A percentile compares a stretch with the other conserved stretches of the same genome.
These are phyloP conservation scores for Candida coleopterorum DNA, from an alignment of 805 yeast genomes.

Conservation along the genomic window DNA sequence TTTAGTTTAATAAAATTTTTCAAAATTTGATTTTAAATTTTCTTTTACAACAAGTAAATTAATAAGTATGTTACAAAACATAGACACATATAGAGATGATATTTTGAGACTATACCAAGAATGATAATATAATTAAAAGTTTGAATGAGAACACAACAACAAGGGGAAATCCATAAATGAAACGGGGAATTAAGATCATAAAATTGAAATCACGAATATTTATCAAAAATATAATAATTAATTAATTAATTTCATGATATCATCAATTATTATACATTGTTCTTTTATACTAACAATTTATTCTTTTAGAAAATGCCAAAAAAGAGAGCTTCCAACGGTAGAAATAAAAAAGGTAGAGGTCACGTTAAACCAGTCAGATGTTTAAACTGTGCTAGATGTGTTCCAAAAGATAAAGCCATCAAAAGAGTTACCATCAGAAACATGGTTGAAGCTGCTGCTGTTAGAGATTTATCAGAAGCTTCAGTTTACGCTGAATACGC, in stretches of 20 bases:
- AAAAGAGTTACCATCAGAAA: conserved; percentile 99
- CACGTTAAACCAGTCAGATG: conserved; percentile 99
- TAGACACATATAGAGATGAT: conserved; percentile 1
- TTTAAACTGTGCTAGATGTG: conserved; percentile 99
- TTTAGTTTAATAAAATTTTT: conserved; percentile 5
- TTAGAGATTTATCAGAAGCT: conserved; percentile 99
- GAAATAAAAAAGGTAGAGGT: conserved; percentile 99
- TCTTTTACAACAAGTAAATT: conserved; percentile 4
- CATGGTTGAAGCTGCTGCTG: conserved; percentile 99
- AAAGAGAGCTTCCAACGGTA: conserved; percentile 99
- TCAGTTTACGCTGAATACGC: conserved; percentile 99
- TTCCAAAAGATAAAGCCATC: conserved; percentile 99
- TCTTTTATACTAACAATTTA: conserved; percentile 7
- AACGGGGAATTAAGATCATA: no score
- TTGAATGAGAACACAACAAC: neutral
- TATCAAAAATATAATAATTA: neutral
- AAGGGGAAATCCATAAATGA: no score
- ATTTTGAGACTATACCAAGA: no score
- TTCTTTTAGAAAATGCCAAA: conserved; percentile 76
- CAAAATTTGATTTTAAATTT: conserved; percentile 3
- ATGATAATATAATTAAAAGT: no score
- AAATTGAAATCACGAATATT: no score
- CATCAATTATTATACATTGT: no score
- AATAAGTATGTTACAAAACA: conserved; percentile 1
- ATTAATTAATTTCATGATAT: neutral